Evolutionary conservation across 176 grass and related monocot genomes (phyloP).

Genomic region (Musa acuminata): DNA sequence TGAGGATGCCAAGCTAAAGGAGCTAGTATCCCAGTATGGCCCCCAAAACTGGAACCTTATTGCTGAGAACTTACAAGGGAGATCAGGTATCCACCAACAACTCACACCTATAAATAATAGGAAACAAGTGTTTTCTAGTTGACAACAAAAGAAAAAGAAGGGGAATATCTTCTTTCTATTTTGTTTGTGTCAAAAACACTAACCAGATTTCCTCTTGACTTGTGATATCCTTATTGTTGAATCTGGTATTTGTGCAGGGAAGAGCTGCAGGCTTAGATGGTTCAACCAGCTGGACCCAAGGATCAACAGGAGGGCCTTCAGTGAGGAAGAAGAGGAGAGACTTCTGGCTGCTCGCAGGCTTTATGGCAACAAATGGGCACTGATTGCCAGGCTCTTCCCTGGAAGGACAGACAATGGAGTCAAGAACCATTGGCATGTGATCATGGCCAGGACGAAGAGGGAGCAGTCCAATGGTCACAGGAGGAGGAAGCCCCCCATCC

Average conservation of each 20-base stretch:
- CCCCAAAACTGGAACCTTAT: background rate
- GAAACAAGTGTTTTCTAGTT: background rate
- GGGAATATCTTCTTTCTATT: background rate
- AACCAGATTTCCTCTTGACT: background rate
- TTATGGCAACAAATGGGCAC: background rate
- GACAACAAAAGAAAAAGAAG: too few relatives aligned
- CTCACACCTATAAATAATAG: background rate
- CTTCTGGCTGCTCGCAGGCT: background rate
- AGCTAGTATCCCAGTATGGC: background rate
- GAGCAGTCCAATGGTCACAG: background rate
- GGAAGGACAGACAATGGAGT: background rate
- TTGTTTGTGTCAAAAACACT: background rate
- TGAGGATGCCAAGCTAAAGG: background rate
- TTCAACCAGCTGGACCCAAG: conserved; percentile 1
- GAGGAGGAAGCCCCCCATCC: background rate
- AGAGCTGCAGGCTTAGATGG: background rate
- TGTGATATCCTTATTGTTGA: background rate
- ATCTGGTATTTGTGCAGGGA: background rate
- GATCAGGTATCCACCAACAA: background rate
- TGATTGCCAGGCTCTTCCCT: background rate
- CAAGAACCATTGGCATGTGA: conserved; percentile 2
- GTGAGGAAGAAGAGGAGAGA: background rate
- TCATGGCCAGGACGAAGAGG: background rate
- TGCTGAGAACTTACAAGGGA: background rate
- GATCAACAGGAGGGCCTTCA: background rate